Percentiles rank a stretch among this genome's conserved stretches.
Evolutionary conservation across 2,329 filamentous ascomycete genomes (phyloP).

Genomic region (Apiospora rasikravindrae): DNA sequence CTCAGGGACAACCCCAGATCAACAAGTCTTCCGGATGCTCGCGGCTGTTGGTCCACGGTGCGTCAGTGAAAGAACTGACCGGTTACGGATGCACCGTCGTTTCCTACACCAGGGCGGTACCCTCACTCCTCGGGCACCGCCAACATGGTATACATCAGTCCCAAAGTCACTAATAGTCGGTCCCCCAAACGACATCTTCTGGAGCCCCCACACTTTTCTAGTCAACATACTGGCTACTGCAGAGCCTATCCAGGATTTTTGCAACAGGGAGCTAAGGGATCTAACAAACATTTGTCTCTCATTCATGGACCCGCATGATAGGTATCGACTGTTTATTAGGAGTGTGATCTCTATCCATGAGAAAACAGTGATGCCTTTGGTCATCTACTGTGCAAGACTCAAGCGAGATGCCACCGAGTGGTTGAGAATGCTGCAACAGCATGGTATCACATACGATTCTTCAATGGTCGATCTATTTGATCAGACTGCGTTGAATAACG

Average conservation of each 20-base stretch:
- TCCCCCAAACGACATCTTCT: too few relatives aligned
- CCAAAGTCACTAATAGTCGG: neutral
- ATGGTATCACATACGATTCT: neutral
- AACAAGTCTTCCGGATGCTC: neutral
- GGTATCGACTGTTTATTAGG: too few relatives aligned
- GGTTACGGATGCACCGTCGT: neutral
- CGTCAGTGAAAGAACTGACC: neutral
- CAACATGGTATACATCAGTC: neutral
- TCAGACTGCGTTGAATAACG: neutral
- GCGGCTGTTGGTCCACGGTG: neutral
- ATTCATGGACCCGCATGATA: too few relatives aligned
- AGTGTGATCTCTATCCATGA: too few relatives aligned
- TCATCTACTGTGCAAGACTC: neutral
- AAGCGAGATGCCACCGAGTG: too few relatives aligned
- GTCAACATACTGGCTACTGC: too few relatives aligned
- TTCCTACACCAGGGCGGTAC: neutral
- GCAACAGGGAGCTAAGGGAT: too few relatives aligned
- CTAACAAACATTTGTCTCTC: too few relatives aligned
- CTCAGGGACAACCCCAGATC: too few relatives aligned
- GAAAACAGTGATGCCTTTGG: neutral
- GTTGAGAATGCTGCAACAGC: neutral
- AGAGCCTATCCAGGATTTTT: too few relatives aligned
- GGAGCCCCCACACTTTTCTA: too few relatives aligned
- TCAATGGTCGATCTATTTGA: neutral
- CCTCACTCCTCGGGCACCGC: too few relatives aligned